Conservation (phyloP, 192 early-diverging fungal genomes). For the Gigaspora rosea region DNA sequence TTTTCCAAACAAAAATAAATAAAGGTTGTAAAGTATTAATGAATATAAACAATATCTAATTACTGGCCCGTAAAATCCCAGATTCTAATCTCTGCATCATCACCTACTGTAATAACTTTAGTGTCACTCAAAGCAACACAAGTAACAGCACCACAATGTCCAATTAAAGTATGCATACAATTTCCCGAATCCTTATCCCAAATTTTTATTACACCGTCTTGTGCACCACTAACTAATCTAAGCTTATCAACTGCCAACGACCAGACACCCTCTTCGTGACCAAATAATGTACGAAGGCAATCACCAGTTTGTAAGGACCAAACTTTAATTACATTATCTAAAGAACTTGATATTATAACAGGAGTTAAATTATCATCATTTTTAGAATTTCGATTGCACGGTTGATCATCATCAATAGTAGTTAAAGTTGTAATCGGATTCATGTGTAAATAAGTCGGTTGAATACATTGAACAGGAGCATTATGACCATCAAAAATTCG, state of each 20-base stretch:
- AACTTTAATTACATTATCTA: slow-evolving; percentile 88
- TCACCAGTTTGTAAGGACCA: slow-evolving; percentile 87
- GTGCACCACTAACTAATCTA: slow-evolving; percentile 65
- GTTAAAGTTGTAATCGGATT: slow-evolving; percentile 29
- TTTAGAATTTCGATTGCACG: background rate
- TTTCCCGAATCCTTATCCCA: slow-evolving; percentile 72
- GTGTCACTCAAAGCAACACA: slow-evolving; percentile 86
- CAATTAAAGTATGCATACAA: slow-evolving; percentile 67
- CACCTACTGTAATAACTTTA: slow-evolving; percentile 80
- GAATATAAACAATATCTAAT: background rate
- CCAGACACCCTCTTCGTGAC: slow-evolving; percentile 82
- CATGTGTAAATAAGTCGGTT: slow-evolving; percentile 39
- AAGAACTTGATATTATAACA: slow-evolving; percentile 77
- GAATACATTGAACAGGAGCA: slow-evolving; percentile 65
- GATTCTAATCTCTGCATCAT: slow-evolving; percentile 78
- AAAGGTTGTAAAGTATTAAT: too few species aligned
- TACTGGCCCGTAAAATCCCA: slow-evolving; percentile 73
- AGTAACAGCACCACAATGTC: slow-evolving; percentile 73
- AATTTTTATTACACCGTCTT: slow-evolving; percentile 73
- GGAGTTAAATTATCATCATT: slow-evolving; percentile 27
- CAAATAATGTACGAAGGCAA: slow-evolving; percentile 76
- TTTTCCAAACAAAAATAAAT: too few species aligned
- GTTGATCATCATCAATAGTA: background rate
- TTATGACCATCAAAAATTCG: slow-evolving; percentile 72
- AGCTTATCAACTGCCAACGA: slow-evolving; percentile 78